phyloP scores from a whole-genome alignment of 441 rosid species.

The Corymbia citriodora region DNA sequence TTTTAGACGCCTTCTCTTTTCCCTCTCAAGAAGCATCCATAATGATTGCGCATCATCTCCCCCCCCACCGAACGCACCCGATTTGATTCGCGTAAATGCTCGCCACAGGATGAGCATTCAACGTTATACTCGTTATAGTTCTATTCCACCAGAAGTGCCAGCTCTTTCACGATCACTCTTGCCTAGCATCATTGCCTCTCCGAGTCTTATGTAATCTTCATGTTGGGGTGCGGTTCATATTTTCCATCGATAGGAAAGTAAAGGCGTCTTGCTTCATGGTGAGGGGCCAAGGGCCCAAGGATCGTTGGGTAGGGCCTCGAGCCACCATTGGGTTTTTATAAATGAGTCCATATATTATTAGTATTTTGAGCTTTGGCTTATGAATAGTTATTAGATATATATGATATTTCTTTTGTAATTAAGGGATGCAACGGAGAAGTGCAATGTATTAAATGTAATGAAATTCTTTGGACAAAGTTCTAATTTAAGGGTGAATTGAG shows the following conservation, averaged over 20 bases:
- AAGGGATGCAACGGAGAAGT: background rate
- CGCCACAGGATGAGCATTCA: background rate
- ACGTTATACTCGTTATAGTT: background rate
- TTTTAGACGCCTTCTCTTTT: background rate
- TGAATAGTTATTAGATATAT: too few species aligned
- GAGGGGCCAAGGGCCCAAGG: background rate
- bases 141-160: background rate
- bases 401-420: too few species aligned
- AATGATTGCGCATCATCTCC: background rate
- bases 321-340: background rate
- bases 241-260: too few species aligned
- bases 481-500: background rate
- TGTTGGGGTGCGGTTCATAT: background rate
- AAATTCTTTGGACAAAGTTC: background rate
- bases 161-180: background rate
- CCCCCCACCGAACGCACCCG: background rate
- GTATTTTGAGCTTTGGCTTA: too few species aligned
- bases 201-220: background rate
- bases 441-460: too few species aligned
- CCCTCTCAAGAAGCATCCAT: background rate
- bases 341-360: background rate
- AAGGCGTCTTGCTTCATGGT: background rate
- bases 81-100: background rate
- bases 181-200: background rate
- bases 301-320: too few species aligned